Percentiles rank a stretch among this genome's conserved stretches.
Conservation (phyloP, 148 eudicot genomes). For the Heliamphora exappendiculata region DNA sequence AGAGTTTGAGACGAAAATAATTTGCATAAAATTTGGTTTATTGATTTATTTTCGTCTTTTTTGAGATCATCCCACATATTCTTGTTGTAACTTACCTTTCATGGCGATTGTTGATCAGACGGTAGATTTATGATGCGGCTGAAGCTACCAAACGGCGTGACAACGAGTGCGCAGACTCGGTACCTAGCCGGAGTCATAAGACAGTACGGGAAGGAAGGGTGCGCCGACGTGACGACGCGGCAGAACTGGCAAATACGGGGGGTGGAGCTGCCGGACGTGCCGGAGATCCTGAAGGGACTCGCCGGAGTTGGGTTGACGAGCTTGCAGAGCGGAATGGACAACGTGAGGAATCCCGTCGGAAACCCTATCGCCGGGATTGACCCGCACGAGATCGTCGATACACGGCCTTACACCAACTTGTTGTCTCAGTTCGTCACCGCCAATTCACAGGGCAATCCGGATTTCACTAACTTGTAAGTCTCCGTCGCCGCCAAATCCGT, state of each 20-base stretch:
- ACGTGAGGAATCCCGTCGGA: conserved; percentile 90
- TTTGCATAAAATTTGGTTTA: too few relatives aligned
- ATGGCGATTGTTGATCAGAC: conserved; percentile 44
- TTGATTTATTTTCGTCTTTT: too few relatives aligned
- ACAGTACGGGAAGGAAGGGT: conserved; percentile 85
- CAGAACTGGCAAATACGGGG: conserved; percentile 99
- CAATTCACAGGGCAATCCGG: conserved; percentile 67
- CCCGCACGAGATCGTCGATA: conserved; percentile 84
- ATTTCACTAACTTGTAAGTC: conserved; percentile 73
- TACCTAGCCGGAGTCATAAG: conserved; percentile 81
- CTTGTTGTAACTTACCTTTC: background rate
- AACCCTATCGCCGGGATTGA: conserved; percentile 94
- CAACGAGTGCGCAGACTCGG: conserved; percentile 85
- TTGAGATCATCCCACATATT: background rate
- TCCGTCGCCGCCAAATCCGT: background rate
- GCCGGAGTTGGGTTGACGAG: conserved; percentile 76
- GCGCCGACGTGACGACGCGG: conserved; percentile 92
- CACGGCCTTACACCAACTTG: conserved; percentile 66
- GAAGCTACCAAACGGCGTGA: conserved; percentile 96
- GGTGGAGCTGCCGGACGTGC: conserved; percentile 82
- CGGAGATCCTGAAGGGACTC: conserved; percentile 74
- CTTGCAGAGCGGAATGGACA: conserved; percentile 98
- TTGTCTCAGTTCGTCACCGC: conserved; percentile 77
- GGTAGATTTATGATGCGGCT: conserved; percentile 99
- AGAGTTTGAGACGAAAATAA: too few relatives aligned